Percentiles rank a stretch among this genome's conserved stretches.
phyloP scores from a whole-genome alignment of 179 eudicot genomes.

The Camellia oleifera region DNA sequence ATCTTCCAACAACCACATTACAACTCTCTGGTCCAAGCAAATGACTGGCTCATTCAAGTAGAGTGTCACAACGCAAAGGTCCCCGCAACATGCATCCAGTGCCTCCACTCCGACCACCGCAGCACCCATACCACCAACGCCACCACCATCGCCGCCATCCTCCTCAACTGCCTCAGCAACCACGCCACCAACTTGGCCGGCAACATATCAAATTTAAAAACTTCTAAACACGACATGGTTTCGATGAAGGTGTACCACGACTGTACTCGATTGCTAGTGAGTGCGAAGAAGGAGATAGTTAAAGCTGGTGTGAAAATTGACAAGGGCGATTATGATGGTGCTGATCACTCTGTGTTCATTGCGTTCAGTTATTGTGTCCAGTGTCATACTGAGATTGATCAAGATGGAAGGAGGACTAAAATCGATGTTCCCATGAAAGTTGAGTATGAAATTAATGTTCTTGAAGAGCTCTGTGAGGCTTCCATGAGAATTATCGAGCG shows the following conservation, averaged over 20 bases:
- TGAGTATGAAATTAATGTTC: not conserved
- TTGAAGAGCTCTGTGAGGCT: slow-evolving; percentile 10
- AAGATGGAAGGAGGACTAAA: not conserved
- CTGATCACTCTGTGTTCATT: not conserved
- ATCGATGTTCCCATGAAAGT: not conserved
- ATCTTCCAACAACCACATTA: slow-evolving; percentile 2
- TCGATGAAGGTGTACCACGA: not conserved
- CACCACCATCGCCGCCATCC: slow-evolving; percentile 1
- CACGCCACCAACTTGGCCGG: not conserved
- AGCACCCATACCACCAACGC: not conserved
- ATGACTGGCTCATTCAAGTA: slow-evolving; percentile 2
- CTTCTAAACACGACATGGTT: slow-evolving; percentile 1
- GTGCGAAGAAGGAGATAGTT: not conserved
- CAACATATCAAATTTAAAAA: not conserved
- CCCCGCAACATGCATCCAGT: slow-evolving; percentile 14
- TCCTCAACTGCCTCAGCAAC: slow-evolving; percentile 1
- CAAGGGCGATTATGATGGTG: not conserved
- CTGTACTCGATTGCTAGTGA: not conserved
- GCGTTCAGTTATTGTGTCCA: not conserved
- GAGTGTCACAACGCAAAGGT: slow-evolving; percentile 2
- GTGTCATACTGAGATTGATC: not conserved
- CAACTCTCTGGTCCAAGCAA: not conserved
- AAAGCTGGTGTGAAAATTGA: not conserved
- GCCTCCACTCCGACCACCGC: slow-evolving; percentile 11
- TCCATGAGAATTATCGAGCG: slow-evolving; percentile 5